Evolutionary conservation across 495 filamentous ascomycete species (phyloP), one percentile per base, ranked within the genome.

Genomic region (Astrothelium macrocarpum): DNA sequence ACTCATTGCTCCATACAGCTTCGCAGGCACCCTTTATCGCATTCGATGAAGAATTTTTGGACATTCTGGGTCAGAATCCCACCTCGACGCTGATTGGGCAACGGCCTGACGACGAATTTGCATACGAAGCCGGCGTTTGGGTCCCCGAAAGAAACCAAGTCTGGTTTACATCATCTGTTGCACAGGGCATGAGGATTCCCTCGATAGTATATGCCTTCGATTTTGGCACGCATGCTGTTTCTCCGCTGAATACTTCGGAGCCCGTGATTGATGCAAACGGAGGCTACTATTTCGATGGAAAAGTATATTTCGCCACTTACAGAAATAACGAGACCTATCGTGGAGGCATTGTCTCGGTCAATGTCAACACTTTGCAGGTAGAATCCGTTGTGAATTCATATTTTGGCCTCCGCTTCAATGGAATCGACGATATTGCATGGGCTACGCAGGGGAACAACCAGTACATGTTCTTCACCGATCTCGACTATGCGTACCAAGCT

Each of bases 401-500:
- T 39, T 62, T 62, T 49, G 60, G 60, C 20, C 39, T 62, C 0
- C 60, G 42, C 25, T 62, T 39, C 60, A 62, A 62, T 32, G 60
- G 60, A 26, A 31, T 53, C 20, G 60, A 62, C 42, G 60, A 62
- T 49, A 62, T 62, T 32, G 60, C 31, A 11, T 62, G 60, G 60
- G 60, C 42, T 18, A 26, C 20, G 5, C 60, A 12, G 12, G 60
- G 28, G 4, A 49, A 62, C 36, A 23, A 32, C 39, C 20, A 16
- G 23, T 45, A 62, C 34, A 62, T 62, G 60, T 62, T 39, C 42
- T 62, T 39, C 42, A 62, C 60, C 36, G 60, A 62, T 26, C 39
- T 62, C 31, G 39, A 62, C 31, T 62, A 28, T 31, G 28, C 60
- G 7, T 5, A 18, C 20, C 20, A 16, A 14, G 10, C 10, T 29